Evolutionary conservation across 2,329 filamentous ascomycete species (phyloP).

Genomic region (Hypoxylon sp.): DNA sequence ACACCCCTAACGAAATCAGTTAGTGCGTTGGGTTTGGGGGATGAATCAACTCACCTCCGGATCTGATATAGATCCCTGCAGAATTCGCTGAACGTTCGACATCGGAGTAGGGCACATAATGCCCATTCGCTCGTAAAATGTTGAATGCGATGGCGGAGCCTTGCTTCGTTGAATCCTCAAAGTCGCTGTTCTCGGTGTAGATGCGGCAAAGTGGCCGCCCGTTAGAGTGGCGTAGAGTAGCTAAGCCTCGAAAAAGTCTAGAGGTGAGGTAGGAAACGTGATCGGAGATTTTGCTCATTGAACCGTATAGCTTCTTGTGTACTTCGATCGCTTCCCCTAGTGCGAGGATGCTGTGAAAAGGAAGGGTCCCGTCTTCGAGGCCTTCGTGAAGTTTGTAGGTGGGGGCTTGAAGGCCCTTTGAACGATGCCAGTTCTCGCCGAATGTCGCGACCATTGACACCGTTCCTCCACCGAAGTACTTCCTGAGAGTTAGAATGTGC

Average conservation of each 20-base stretch:
- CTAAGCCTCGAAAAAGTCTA: conserved; percentile 65
- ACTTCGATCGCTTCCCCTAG: conserved; percentile 71
- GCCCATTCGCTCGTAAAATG: conserved; percentile 66
- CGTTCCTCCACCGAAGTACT: conserved; percentile 79
- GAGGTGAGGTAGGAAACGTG: conserved; percentile 70
- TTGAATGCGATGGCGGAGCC: conserved; percentile 77
- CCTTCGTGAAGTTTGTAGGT: conserved; percentile 68
- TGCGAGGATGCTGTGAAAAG: conserved; percentile 76
- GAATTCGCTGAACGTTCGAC: conserved; percentile 72
- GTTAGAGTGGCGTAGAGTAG: conserved; percentile 66
- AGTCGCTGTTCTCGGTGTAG: conserved; percentile 68
- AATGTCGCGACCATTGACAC: conserved; percentile 71
- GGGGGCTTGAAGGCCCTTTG: conserved; percentile 61
- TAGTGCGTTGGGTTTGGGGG: conserved; percentile 5
- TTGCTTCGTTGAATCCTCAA: conserved; percentile 67
- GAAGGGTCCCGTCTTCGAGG: conserved; percentile 77
- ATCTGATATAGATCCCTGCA: conserved; percentile 71
- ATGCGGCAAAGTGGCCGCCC: conserved; percentile 66
- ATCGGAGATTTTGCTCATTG: conserved; percentile 70
- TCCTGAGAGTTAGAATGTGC: conserved; percentile 67
- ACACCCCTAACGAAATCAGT: conserved; percentile 58
- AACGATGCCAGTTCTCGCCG: conserved; percentile 68
- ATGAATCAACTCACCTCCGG: conserved; percentile 61
- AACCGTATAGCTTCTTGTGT: conserved; percentile 69
- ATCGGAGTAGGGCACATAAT: conserved; percentile 68